Conservation (phyloP, 495 filamentous ascomycete genomes). For the Xylaria nigripes region DNA sequence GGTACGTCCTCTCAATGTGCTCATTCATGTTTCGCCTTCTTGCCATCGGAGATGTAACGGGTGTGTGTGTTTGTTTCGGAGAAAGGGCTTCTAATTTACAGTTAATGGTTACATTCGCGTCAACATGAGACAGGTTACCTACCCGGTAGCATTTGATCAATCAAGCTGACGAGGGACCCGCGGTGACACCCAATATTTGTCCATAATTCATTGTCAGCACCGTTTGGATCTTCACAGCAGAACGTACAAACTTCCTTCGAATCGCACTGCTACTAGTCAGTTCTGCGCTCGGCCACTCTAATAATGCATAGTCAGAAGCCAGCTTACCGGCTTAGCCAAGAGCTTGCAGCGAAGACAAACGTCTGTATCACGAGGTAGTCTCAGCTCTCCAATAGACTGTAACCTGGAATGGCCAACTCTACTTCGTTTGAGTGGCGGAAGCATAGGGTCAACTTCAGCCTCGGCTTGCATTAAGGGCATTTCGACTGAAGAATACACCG, state of each 20-base stretch:
- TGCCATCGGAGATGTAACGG: conserved; percentile 41
- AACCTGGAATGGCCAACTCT: conserved; percentile 40
- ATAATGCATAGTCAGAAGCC: neutral
- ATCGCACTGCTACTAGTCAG: conserved; percentile 31
- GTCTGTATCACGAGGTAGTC: conserved; percentile 35
- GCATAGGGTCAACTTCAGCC: conserved; percentile 41
- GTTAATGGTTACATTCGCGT: conserved; percentile 5
- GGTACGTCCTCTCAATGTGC: conserved; percentile 37
- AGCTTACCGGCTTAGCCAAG: conserved; percentile 31
- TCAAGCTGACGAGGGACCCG: conserved; percentile 33
- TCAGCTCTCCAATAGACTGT: conserved; percentile 44
- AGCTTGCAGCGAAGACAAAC: conserved; percentile 41
- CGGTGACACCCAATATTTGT: conserved; percentile 39
- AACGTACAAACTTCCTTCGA: conserved; percentile 37
- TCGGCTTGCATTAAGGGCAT: conserved; percentile 32
- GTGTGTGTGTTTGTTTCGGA: conserved; percentile 39
- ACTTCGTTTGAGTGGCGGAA: conserved; percentile 42
- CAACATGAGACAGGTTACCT: conserved; percentile 3
- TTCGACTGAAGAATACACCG: conserved; percentile 36
- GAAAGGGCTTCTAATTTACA: conserved; percentile 30
- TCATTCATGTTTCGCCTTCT: conserved; percentile 44
- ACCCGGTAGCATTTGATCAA: conserved; percentile 41
- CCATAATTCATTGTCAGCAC: conserved; percentile 37
- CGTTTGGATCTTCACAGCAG: conserved; percentile 29
- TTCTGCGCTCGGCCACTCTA: neutral